Evolutionary conservation across 2,329 filamentous ascomycete genomes (phyloP).

Genomic region (Colletotrichum scovillei): DNA sequence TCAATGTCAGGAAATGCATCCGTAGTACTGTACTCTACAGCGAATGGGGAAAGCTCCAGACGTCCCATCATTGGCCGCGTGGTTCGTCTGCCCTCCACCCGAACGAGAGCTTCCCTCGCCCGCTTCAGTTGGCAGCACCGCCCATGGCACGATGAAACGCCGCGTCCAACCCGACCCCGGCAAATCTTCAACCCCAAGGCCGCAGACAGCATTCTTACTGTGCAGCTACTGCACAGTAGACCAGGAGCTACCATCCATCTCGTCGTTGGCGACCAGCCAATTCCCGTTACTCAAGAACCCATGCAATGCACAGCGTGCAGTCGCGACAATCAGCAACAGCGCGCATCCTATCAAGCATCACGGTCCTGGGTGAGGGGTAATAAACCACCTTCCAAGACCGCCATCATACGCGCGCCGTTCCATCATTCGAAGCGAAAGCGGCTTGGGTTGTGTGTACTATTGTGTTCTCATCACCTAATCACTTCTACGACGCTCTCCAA

Average conservation of each 20-base stretch:
- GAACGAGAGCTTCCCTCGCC: conserved; percentile 15
- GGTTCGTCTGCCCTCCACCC: conserved; percentile 32
- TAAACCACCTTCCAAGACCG: conserved; percentile 21
- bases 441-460: neutral
- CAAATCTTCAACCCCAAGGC: conserved; percentile 29
- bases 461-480: conserved; percentile 21
- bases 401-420: conserved; percentile 25
- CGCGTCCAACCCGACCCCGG: conserved; percentile 14
- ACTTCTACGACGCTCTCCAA: neutral
- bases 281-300: neutral
- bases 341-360: conserved; percentile 19
- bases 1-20: no score
- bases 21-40: neutral
- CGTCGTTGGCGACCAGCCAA: neutral
- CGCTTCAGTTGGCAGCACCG: conserved; percentile 30
- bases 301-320: conserved; percentile 21
- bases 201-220: neutral
- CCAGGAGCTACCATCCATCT: neutral
- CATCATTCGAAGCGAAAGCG: conserved; percentile 16
- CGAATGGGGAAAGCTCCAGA: neutral
- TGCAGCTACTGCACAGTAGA: neutral
- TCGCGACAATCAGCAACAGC: neutral
- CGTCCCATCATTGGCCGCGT: conserved; percentile 16
- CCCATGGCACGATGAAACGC: conserved; percentile 23
- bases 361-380: conserved; percentile 27